Evolutionary conservation across 2,329 filamentous ascomycete genomes (phyloP).

Genomic region (Monosporascus sp.): DNA sequence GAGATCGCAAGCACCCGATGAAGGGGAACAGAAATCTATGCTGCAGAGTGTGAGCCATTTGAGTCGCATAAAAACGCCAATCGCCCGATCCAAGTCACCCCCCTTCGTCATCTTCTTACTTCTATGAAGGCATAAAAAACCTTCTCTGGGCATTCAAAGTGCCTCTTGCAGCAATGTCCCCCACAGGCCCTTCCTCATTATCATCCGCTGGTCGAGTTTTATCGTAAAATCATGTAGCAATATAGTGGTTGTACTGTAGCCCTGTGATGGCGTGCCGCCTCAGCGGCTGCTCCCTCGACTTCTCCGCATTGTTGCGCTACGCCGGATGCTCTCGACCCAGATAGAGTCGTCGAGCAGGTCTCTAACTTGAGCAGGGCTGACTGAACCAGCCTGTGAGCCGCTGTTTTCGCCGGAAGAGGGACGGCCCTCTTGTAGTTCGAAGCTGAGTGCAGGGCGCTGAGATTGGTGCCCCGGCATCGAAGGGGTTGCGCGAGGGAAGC

Average conservation of each 20-base stretch:
- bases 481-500: conserved; percentile 43
- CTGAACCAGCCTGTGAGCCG: conserved; percentile 56
- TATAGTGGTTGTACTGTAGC: conserved; percentile 1
- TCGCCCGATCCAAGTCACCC: conserved; percentile 15
- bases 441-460: conserved; percentile 51
- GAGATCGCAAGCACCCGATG: no score
- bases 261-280: background rate
- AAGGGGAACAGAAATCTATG: conserved; percentile 1
- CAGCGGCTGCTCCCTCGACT: conserved; percentile 26
- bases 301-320: conserved; percentile 68
- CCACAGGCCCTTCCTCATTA: background rate
- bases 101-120: conserved; percentile 1
- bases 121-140: conserved; percentile 2
- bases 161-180: conserved; percentile 1
- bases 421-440: conserved; percentile 47
- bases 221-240: conserved; percentile 7
- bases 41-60: conserved; percentile 6
- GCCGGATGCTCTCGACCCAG: conserved; percentile 88
- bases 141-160: conserved; percentile 2
- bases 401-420: conserved; percentile 37
- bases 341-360: conserved; percentile 82
- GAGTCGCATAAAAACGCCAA: conserved; percentile 10
- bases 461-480: conserved; percentile 35
- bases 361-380: conserved; percentile 72
- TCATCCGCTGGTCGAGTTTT: conserved; percentile 1